phyloP scores from a whole-genome alignment of 2,329 filamentous ascomycete species.

The Colletotrichum falcatum region DNA sequence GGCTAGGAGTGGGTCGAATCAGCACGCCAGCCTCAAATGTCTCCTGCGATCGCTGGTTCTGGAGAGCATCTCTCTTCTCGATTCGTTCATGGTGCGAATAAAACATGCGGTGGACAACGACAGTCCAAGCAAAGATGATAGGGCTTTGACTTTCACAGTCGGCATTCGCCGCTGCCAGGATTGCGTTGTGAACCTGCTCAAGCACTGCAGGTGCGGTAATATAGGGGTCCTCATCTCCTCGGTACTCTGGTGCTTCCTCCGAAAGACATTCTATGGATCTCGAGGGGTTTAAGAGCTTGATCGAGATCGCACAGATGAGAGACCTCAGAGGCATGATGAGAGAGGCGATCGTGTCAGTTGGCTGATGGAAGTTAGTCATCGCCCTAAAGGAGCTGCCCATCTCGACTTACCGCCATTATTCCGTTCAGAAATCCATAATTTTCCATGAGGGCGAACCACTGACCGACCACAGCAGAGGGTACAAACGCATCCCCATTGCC shows the following conservation, averaged over 20 bases:
- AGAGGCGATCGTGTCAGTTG: conserved; percentile 57
- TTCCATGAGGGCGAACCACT: conserved; percentile 82
- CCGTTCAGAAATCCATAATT: conserved; percentile 77
- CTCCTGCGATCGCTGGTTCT: conserved; percentile 70
- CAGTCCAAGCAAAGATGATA: conserved; percentile 83
- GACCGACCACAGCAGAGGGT: conserved; percentile 67
- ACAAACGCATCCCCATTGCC: conserved; percentile 66
- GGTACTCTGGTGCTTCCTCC: conserved; percentile 48
- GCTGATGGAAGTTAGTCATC: conserved; percentile 43
- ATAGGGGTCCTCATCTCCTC: conserved; percentile 64
- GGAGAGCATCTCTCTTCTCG: conserved; percentile 68
- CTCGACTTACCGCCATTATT: conserved; percentile 65
- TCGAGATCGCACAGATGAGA: conserved; percentile 76
- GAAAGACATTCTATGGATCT: conserved; percentile 67
- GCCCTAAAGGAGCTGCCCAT: not conserved
- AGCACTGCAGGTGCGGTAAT: conserved; percentile 77
- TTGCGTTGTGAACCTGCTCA: conserved; percentile 78
- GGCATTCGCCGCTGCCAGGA: conserved; percentile 69
- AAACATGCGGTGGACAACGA: conserved; percentile 78
- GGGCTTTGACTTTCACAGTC: conserved; percentile 75
- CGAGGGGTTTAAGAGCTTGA: conserved; percentile 77
- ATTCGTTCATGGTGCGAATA: conserved; percentile 71
- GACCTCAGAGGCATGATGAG: conserved; percentile 75
- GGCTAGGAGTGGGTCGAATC: conserved; percentile 54
- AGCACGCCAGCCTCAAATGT: conserved; percentile 64